Evolutionary conservation across 768 basidiomycete genomes (phyloP), one percentile per base, ranked within the genome.

Genomic region (Mycena polygramma): DNA sequence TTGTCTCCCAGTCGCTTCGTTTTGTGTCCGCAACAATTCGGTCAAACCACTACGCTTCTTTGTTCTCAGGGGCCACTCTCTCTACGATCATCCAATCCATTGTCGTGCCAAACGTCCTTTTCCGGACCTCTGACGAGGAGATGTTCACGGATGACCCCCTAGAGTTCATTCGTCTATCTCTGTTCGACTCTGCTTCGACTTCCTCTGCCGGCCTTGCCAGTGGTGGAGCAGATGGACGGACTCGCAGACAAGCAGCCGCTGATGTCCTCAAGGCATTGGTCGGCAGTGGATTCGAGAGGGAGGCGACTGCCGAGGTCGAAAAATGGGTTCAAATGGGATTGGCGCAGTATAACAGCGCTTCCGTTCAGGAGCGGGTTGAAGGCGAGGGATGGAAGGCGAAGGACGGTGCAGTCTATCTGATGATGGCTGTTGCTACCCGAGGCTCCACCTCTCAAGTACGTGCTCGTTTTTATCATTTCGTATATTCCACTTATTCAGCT

Each of bases 111-210:
- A 98, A 98, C 75, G 94, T 98, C 68, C 84, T 89, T 17, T 85
- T 99, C 17, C 89, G 96, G 70, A 92, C 93, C 46, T 93, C 95
- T 73, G 97, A 98, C 65, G 87, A 94, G 58, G 98, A 99, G 75
- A 92, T 96, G 79, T 99, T 99, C 76, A 96, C 98, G 80, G 98
- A 99, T 70, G 97, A 98, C 73, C 97, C 98, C 0, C 88, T 97
- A 46, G 97, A 99, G 77, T 99, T 93, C 78, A 94, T 98, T 74
- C 91, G 95, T 24, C 57, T 64, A 49, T 73, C 72, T 22, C 68
- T 73, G 13, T 86, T 94, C 49, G 96, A 97, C 36, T 71, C 70
- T 75, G 84, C 97, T 35, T 87, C 96, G 17, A 86, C 85, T 64
- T 91, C 92, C 66, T 79, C 85, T 61, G 81, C 76, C 72, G 88